Evolutionary conservation across 129 eudicot genomes (phyloP), one percentile per base, ranked within the genome.

Genomic region (Flaveria ramosissima): DNA sequence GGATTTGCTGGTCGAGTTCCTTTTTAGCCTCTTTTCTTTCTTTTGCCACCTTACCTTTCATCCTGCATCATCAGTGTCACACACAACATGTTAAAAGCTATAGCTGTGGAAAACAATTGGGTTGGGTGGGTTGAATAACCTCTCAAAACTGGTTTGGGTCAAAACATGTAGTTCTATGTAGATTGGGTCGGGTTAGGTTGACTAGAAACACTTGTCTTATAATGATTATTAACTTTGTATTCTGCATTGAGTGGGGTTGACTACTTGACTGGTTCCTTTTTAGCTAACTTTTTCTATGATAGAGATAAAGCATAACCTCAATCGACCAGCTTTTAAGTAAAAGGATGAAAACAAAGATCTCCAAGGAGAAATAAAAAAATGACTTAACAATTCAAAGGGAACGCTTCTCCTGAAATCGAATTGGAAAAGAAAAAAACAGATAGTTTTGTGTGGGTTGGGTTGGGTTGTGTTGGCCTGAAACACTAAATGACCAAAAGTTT

Each of bases 1-100:
- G 63, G 65, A 92, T 83, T 78, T 87, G 79, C 78, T 89, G 88
- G 10, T 89, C 82, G 71, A 84, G 83, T 84, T 85, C 96, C 70
- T 79, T 88, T 46, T 26, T 17, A 9, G 80, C 96, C 67, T 81
- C 86, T 16, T 19, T 78, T 70, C n/a, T 86, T 76, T 84, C 84
- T 73, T 72, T 82, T 12, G 74, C 53, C 67, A 65, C 81, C 86
- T 84, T 89, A 26, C 85, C 85, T 57, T 76, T 80, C 88, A 85
- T 60, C 80, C 92, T 87, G 86, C 70, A 72, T 7, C 19, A 63
- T 63, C 62, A 7, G 21, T 1, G 17, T 9, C 42, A 30, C 1
- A 15, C 32, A 63, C 12, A 57, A 9, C 23, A n/a, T 1, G 53
- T 48, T 48, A 45, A 45, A 45, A 9, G 8, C 50, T 9, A 1